Conservation (phyloP, 2,329 filamentous ascomycete genomes). For the Kalmusia sp. region DNA sequence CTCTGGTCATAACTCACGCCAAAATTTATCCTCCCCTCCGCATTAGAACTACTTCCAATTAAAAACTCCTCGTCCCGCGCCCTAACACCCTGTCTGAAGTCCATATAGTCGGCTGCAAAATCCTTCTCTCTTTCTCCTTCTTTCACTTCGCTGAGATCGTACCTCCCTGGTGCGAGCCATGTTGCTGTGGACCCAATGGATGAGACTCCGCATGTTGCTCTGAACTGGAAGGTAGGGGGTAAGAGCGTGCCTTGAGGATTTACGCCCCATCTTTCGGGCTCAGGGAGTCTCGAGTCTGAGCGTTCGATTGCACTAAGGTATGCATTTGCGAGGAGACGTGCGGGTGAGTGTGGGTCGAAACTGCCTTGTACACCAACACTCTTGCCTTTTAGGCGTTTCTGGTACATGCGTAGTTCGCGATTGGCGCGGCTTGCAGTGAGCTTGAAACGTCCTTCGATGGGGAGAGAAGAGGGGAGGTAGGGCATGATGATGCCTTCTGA, state of each 20-base stretch:
- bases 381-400: slow-evolving; percentile 47
- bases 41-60: slow-evolving; percentile 50
- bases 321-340: slow-evolving; percentile 51
- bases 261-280: slow-evolving; percentile 25
- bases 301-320: slow-evolving; percentile 53
- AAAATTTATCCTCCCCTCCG: slow-evolving; percentile 43
- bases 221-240: slow-evolving; percentile 34
- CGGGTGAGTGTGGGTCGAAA: slow-evolving; percentile 47
- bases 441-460: slow-evolving; percentile 46
- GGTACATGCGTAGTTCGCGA: slow-evolving; percentile 51
- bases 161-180: slow-evolving; percentile 39
- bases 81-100: slow-evolving; percentile 48
- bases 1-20: slow-evolving; percentile 52
- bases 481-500: slow-evolving; percentile 55
- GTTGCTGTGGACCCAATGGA: slow-evolving; percentile 49
- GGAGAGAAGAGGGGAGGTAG: slow-evolving; percentile 45
- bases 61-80: slow-evolving; percentile 56
- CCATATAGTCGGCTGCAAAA: slow-evolving; percentile 50
- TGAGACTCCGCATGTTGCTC: slow-evolving; percentile 55
- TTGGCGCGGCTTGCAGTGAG: slow-evolving; percentile 52
- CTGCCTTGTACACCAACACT: slow-evolving; percentile 21
- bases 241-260: slow-evolving; percentile 50
- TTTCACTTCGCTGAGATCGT: slow-evolving; percentile 31
- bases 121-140: slow-evolving; percentile 31
- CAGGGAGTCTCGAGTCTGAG: slow-evolving; percentile 41